A percentile compares a stretch with the other conserved stretches of the same genome.
These are phyloP conservation scores for Paraphaeosphaeria sporulosa DNA, from an alignment of 2,329 filamentous ascomycete genomes.

Conservation along the genomic window DNA sequence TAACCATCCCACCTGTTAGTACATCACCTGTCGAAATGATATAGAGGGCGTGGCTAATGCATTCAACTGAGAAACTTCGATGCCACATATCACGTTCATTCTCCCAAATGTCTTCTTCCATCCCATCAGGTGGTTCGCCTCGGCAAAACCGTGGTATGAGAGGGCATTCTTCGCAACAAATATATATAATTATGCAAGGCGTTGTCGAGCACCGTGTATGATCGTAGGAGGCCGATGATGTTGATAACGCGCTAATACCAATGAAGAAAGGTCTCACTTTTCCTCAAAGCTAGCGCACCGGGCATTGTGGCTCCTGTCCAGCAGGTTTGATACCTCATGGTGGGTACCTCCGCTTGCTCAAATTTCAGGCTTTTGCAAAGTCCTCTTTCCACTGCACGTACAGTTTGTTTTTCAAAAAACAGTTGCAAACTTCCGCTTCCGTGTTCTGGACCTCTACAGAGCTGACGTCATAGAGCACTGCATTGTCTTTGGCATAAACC, in stretches of 20 bases:
- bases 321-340: too few relatives aligned
- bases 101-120: too few relatives aligned
- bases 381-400: not conserved
- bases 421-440: not conserved
- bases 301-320: too few relatives aligned
- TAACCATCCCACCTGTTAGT: not conserved
- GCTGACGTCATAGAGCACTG: slow-evolving; percentile 4
- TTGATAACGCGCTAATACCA: not conserved
- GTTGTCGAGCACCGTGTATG: not conserved
- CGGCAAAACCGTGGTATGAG: too few relatives aligned
- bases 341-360: too few relatives aligned
- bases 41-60: not conserved
- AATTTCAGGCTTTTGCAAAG: too few relatives aligned
- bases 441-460: not conserved
- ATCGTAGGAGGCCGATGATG: not conserved
- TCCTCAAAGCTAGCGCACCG: not conserved
- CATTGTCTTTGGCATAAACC: not conserved
- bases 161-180: too few relatives aligned
- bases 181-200: too few relatives aligned
- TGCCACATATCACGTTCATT: too few relatives aligned
- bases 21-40: not conserved
- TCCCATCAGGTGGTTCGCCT: too few relatives aligned
- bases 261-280: not conserved
- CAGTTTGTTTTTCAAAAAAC: not conserved
- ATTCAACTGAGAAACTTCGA: too few relatives aligned